Evolutionary conservation across 768 basidiomycete species (phyloP).

Genomic region (Cystobasidium ongulense): DNA sequence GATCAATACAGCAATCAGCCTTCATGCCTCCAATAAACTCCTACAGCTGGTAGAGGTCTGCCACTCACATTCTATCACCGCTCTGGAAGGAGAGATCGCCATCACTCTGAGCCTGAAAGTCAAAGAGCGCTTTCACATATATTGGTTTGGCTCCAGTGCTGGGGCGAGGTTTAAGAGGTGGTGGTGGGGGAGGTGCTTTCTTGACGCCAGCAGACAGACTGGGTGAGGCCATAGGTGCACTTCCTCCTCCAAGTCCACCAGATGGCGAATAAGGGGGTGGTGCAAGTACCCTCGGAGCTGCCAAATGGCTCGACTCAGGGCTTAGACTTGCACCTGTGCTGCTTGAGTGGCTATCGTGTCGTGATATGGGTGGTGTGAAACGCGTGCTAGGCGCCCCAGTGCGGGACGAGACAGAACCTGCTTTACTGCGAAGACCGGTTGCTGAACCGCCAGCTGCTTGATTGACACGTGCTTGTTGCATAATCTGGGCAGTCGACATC

Average conservation of each 20-base stretch:
- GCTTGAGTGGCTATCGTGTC: slow-evolving; percentile 24
- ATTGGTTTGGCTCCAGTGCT: slow-evolving; percentile 43
- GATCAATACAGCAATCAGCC: background rate
- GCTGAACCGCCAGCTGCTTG: slow-evolving; percentile 33
- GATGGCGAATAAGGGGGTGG: slow-evolving; percentile 50
- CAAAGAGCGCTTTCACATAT: slow-evolving; percentile 71
- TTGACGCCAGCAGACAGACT: slow-evolving; percentile 51
- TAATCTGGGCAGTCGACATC: slow-evolving; percentile 32
- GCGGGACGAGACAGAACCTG: slow-evolving; percentile 47
- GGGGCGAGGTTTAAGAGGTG: slow-evolving; percentile 80
- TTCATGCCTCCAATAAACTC: too few relatives aligned
- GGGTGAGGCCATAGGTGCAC: slow-evolving; percentile 34
- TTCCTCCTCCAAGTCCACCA: slow-evolving; percentile 20
- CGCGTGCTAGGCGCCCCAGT: slow-evolving; percentile 38
- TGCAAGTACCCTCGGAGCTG: slow-evolving; percentile 47
- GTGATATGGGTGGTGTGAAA: slow-evolving; percentile 34
- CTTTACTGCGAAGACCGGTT: slow-evolving; percentile 48
- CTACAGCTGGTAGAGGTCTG: too few relatives aligned
- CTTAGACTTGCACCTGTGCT: background rate
- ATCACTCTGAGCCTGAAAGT: slow-evolving; percentile 81
- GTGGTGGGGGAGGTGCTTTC: slow-evolving; percentile 82
- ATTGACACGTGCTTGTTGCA: slow-evolving; percentile 36
- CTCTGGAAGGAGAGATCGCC: slow-evolving; percentile 83
- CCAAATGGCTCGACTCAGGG: slow-evolving; percentile 47
- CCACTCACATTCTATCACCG: slow-evolving; percentile 65